Evolutionary conservation across 768 basidiomycete species (phyloP), one percentile per base, ranked within the genome.

Genomic region (Psilocybe cubensis): DNA sequence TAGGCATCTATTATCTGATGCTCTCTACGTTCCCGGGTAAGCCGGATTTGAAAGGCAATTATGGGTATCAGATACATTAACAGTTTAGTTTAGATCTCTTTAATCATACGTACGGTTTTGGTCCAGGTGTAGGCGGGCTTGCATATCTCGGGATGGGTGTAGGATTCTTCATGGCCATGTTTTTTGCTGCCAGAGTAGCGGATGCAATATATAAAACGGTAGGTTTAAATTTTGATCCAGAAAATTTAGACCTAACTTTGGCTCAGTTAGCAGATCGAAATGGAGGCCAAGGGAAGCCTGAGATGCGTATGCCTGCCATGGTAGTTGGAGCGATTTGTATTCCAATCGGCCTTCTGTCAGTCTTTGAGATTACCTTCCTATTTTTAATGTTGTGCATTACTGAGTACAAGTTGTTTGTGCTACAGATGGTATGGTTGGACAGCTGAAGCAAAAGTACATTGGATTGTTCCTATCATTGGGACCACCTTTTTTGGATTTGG

Each of bases 381-480:
- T 11, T 27, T 9, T 25, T 27, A 9, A 21, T 14, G 7, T n/a
- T 9, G 5, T 27, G 3, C 33, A n/a, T n/a, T n/a, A n/a, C n/a
- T n/a, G 14, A n/a, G 17, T 12, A 23, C 17, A 3, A 17, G 6
- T 17, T 35, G n/a, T 46, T 10, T 14, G 24, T 9, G 8, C 51
- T 35, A 1, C n/a, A 81, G 80, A 63, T 89, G 89, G 89, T 92
- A 89, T 65, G 90, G 90, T n/a, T 92, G 89, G 90, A 88, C 89
- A 14, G 89, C 89, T 4, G 74, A 87, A 56, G 82, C 83, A 0
- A 70, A 71, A 44, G 59, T 83, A 0, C 88, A 91, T 63, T 91
- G 88, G 88, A 88, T 91, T 38, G 85, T 91, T 85, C 89, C 89
- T 20, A 88, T 91, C 60, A 74, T 80, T 50, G 86, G 85, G 3